A percentile compares a stretch with the other conserved stretches of the same genome.
Conservation (phyloP, 306 rosid species). For the Hylodesmum podocarpum region DNA sequence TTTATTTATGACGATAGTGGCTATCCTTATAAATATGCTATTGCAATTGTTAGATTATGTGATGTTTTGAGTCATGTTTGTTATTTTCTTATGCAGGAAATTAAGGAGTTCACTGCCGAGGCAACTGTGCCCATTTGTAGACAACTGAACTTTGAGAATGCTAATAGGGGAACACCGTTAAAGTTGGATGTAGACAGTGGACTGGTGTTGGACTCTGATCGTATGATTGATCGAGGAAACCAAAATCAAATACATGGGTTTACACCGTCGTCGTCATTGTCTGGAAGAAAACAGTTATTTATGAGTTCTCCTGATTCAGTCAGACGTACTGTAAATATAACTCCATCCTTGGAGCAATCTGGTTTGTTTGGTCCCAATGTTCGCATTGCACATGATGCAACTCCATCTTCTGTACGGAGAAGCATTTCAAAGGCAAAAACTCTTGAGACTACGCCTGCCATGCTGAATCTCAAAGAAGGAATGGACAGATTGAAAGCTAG, state of each 20-base stretch:
- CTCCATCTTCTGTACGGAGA: constrained; percentile 45
- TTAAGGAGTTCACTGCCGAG: constrained; percentile 32
- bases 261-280: constrained; percentile 20
- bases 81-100: constrained; percentile 47
- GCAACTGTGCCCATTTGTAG: constrained; percentile 15
- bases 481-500: constrained; percentile 47
- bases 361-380: constrained; percentile 33
- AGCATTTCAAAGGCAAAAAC: constrained; percentile 51
- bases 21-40: neutral
- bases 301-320: constrained; percentile 46
- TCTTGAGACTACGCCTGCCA: constrained; percentile 50
- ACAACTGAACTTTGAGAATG: constrained; percentile 33
- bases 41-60: constrained; percentile 22
- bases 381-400: constrained; percentile 21
- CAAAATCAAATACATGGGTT: constrained; percentile 39
- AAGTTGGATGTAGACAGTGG: constrained; percentile 31
- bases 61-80: neutral
- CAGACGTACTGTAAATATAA: constrained; percentile 33
- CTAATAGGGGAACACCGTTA: constrained; percentile 29
- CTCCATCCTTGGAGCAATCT: constrained; percentile 41
- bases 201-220: constrained; percentile 17
- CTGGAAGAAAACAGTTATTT: constrained; percentile 29
- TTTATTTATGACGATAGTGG: constrained; percentile 4
- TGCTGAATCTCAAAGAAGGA: constrained; percentile 62
- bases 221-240: constrained; percentile 34